phyloP scores from a whole-genome alignment of 306 rosid genomes.

The Acmispon strigosus region DNA sequence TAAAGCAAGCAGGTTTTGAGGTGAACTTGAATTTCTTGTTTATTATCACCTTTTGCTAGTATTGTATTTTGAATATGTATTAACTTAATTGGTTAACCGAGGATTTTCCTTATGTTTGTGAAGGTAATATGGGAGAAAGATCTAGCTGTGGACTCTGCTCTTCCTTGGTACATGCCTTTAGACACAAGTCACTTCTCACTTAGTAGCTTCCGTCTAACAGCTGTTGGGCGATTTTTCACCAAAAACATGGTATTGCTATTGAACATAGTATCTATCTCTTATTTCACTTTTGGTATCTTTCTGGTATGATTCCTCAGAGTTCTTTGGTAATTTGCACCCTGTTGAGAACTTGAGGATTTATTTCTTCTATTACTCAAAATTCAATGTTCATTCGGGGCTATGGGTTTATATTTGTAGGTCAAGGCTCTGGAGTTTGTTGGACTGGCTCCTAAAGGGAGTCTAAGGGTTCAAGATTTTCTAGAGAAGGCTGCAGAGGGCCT shows the following conservation, averaged over 20 bases:
- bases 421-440: constrained; percentile 63
- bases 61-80: neutral
- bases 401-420: constrained; percentile 44
- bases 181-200: constrained; percentile 80
- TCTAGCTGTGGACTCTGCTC: constrained; percentile 56
- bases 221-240: constrained; percentile 72
- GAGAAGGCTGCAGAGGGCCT: constrained; percentile 94
- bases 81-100: neutral
- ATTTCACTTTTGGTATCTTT: constrained; percentile 6
- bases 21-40: constrained; percentile 32
- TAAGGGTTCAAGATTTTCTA: constrained; percentile 79
- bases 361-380: neutral
- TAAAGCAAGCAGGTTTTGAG: constrained; percentile 95
- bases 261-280: neutral
- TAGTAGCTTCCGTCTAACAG: constrained; percentile 86
- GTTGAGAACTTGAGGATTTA: neutral
- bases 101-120: neutral
- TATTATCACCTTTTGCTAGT: constrained; percentile 1
- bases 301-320: neutral
- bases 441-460: constrained; percentile 92
- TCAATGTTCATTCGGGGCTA: neutral
- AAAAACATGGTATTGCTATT: constrained; percentile 65
- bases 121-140: constrained; percentile 90
- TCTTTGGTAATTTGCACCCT: neutral
- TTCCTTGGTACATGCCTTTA: constrained; percentile 94